Evolutionary conservation across 164 flowering plant species (phyloP).

Genomic region (Stephania yunnanensis): DNA sequence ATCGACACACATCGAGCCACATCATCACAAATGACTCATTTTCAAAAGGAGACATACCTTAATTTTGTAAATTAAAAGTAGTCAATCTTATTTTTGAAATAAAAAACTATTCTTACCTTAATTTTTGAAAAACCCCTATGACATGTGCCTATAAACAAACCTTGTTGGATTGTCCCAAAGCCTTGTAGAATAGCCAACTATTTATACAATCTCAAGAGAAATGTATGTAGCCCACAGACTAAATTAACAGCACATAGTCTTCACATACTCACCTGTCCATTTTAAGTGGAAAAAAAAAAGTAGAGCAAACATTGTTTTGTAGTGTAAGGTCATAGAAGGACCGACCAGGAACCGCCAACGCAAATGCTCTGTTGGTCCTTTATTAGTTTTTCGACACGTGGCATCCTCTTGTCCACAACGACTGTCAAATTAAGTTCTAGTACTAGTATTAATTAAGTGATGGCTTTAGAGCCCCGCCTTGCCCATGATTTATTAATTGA

Average conservation of each 20-base stretch:
- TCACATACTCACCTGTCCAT: not conserved
- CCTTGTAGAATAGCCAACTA: too few relatives aligned
- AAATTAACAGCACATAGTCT: not conserved
- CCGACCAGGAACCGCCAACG: not conserved
- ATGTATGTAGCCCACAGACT: not conserved
- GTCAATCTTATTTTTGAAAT: too few relatives aligned
- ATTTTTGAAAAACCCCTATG: too few relatives aligned
- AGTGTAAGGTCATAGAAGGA: not conserved
- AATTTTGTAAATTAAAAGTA: too few relatives aligned
- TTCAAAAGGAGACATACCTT: too few relatives aligned
- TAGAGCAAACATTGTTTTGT: not conserved
- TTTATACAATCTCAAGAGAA: too few relatives aligned
- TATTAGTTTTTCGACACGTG: not conserved
- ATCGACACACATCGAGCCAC: too few relatives aligned
- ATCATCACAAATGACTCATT: too few relatives aligned
- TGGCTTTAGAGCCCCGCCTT: too few relatives aligned
- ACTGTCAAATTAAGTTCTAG: not conserved
- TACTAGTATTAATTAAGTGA: not conserved
- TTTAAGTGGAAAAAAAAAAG: not conserved
- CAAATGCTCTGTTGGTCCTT: not conserved
- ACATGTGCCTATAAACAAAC: too few relatives aligned
- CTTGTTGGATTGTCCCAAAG: too few relatives aligned
- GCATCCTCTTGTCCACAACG: not conserved
- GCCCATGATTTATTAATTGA: not conserved
- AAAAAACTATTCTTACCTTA: too few relatives aligned